Evolutionary conservation across 1,284 basidiomycete species (phyloP), one percentile per base, ranked within the genome.

Genomic region (Singerocomus inundabilis): DNA sequence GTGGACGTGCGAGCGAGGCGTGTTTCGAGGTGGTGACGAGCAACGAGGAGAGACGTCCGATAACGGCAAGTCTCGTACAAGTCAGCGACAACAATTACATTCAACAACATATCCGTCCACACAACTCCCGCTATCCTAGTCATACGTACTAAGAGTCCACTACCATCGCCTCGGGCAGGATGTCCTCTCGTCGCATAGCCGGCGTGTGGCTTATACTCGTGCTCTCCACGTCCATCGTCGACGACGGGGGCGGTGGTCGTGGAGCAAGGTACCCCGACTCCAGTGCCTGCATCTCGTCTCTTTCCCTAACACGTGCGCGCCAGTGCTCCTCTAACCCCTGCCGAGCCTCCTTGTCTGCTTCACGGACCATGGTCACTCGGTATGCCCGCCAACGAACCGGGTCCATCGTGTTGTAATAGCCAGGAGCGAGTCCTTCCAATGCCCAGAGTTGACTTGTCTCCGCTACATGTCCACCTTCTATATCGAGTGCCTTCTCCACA

Each of bases 401-500:
- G 53, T 87, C 84, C 62, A 86, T 80, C 31, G 81, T 74, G 58
- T 86, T 85, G 51, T 76, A 71, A 51, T 73, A 77, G 1, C 86
- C 86, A 4, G 81, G 73, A 1, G 77, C 68, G n/a, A 88, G 66
- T 4, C 85, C 85, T 52, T 86, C 82, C 58, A 88, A 68, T 10
- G 85, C 75, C 80, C 81, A 85, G 5, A 88, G 61, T 56, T 81
- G 74, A 44, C 72, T 72, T 13, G 68, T 66, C 30, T 72, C 69
- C 28, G 64, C 47, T 13, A 78, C 53, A n/a, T 70, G 71, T 12
- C 67, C 72, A 1, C 70, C 49, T 52, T 70, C 53, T 33, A 48
- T 44, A 34, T 55, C 54, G 34, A 77, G 52, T 2, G 76, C 76
- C n/a, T 68, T 60, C 26, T 70, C 61, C 6, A 85, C 58, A 28